Evolutionary conservation across 495 filamentous ascomycete genomes (phyloP).

Genomic region (Paragyromitra xinjiangensis): DNA sequence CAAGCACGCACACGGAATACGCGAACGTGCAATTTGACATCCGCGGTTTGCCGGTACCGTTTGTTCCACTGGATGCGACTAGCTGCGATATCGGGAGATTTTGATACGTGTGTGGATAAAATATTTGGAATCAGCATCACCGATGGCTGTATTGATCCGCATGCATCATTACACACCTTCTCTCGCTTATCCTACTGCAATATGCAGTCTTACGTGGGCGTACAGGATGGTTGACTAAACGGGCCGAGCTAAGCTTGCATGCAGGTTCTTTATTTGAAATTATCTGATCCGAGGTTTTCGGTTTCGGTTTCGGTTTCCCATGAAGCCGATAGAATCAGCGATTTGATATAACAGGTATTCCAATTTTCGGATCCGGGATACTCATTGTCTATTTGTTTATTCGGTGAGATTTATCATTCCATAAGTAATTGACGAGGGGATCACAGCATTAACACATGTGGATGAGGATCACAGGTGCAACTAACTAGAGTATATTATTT

Average conservation of each 20-base stretch:
- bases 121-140: constrained; percentile 18
- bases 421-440: too few species aligned
- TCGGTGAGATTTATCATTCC: too few species aligned
- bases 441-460: too few species aligned
- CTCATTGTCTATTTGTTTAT: too few species aligned
- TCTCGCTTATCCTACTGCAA: constrained; percentile 17
- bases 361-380: background rate
- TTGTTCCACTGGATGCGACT: background rate
- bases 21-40: constrained; percentile 9
- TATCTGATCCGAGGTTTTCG: constrained; percentile 1
- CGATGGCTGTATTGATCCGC: background rate
- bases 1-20: constrained; percentile 1
- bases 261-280: constrained; percentile 5
- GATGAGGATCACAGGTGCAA: too few species aligned
- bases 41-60: constrained; percentile 15
- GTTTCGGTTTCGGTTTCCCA: background rate
- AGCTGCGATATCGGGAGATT: background rate
- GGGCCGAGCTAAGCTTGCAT: background rate
- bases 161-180: background rate
- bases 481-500: too few species aligned
- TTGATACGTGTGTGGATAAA: background rate
- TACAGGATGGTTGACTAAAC: constrained; percentile 1
- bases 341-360: background rate
- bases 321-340: background rate
- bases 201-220: constrained; percentile 4